phyloP scores from a whole-genome alignment of 225 moss, liverwort and hornwort species.

The Pleurozium schreberi region DNA sequence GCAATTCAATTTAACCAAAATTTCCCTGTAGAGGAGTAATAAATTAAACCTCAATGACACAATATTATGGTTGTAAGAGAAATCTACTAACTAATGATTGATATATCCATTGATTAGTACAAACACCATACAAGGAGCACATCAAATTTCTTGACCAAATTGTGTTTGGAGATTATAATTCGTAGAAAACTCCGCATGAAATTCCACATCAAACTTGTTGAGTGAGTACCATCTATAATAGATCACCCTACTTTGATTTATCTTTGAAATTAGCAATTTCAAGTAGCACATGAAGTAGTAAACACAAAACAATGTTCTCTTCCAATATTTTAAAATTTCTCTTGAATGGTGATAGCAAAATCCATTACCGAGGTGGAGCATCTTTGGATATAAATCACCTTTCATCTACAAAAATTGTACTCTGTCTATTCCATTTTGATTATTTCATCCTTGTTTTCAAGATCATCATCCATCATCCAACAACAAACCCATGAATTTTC shows the following conservation, averaged over 20 bases:
- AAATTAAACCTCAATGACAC: neutral
- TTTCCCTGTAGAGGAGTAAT: no score
- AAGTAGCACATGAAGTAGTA: neutral
- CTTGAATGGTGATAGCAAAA: neutral
- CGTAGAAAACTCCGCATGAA: accelerated
- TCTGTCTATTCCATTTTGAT: neutral
- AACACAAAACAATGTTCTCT: neutral
- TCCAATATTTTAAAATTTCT: neutral
- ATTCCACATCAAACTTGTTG: neutral
- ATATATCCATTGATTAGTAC: neutral
- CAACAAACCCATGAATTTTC: neutral
- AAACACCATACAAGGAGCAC: neutral
- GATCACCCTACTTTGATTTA: neutral
- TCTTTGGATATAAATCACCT: neutral
- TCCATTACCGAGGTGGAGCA: neutral
- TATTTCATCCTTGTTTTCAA: neutral
- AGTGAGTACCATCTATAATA: no score
- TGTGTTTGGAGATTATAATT: neutral
- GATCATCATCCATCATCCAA: neutral
- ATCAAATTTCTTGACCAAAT: neutral
- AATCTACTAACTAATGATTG: accelerated
- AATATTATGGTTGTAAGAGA: neutral
- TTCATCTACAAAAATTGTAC: neutral
- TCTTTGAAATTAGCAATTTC: neutral
- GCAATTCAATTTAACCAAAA: neutral